A percentile compares a stretch with the other conserved stretches of the same genome.
Conservation (phyloP, 2,329 filamentous ascomycete genomes). For the Colletotrichum lentis region DNA sequence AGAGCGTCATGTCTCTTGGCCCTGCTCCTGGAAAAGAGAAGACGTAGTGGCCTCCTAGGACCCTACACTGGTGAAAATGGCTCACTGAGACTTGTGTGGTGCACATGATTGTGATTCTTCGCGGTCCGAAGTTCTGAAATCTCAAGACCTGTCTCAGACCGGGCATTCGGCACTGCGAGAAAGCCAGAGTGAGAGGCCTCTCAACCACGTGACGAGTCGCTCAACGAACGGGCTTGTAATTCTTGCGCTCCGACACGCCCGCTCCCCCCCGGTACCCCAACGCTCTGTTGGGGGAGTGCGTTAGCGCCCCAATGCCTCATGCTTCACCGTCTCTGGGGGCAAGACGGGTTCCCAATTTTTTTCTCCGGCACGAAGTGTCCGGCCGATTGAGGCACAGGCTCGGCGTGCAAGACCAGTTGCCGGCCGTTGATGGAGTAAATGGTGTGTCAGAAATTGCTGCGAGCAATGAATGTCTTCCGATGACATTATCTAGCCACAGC, state of each 20-base stretch:
- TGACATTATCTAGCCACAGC: slow-evolving; percentile 4
- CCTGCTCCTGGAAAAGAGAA: neutral
- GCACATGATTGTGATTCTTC: slow-evolving; percentile 19
- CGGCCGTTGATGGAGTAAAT: neutral
- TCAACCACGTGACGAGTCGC: slow-evolving; percentile 23
- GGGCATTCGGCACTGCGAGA: neutral
- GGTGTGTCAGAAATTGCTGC: neutral
- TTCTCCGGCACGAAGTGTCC: slow-evolving; percentile 11
- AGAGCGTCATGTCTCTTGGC: neutral
- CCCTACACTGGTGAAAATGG: neutral
- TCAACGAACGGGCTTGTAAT: neutral
- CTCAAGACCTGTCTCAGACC: slow-evolving; percentile 15
- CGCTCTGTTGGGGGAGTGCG: slow-evolving; percentile 7
- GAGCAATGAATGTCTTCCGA: neutral
- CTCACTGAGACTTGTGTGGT: neutral
- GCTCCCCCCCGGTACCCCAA: neutral
- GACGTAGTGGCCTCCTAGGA: neutral
- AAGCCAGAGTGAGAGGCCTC: neutral
- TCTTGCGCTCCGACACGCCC: slow-evolving; percentile 29
- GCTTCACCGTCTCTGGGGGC: slow-evolving; percentile 2
- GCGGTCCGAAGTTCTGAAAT: neutral
- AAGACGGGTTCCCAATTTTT: neutral
- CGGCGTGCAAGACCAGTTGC: neutral
- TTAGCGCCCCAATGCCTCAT: slow-evolving; percentile 22
- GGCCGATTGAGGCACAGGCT: neutral